Base-by-base conservation (phyloP, 2,329 filamentous ascomycete species). In the Sphaerostilbella broomeana region DNA sequence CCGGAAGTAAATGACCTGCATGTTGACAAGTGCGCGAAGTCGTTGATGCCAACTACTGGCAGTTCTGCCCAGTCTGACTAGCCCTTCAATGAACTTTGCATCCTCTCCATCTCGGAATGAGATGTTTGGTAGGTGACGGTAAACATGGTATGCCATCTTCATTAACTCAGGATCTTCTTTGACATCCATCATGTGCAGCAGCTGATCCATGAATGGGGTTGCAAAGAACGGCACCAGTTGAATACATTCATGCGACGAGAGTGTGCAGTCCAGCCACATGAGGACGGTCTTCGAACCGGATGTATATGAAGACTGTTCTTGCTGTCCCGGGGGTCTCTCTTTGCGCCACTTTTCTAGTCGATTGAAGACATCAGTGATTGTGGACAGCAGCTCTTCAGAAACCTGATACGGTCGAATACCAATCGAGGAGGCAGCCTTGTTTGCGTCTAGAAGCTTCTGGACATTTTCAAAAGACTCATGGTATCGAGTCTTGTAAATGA, bases 181-280 rank as follows among this genome's bases (percentile, higher is more conserved):
- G 59, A 98, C 87, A 56, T 98, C 92, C 90, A 98, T 98, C 92
- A 98, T 98, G 68, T 98, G 89, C 37, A 98, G 69, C 11, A 98
- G 76, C 59, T 95, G 86, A 53, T 92, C 86, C 60, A 94, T 92
- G 56, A 97, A 90, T 0, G 84, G 73, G 24, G 85, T 75, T 0
- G 88, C 84, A 69, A 98, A 97, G 73, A 95, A 97, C 4, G 82
- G 79, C 13, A 94, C 79, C 11, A 98, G 76, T 56, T 92, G 84
- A 0, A 80, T 94, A 63, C 92, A 98, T 59, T 97, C 92, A 47
- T 94, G 85, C 1, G 87, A 94, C 3, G 86, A 87, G 3, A 98
- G 71, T 12, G 87, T 92, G 34, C 80, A 84, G 62, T 98, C 92
- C 5, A 98, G 77, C 92, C 92, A 98, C 31, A 92, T 78, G 2